A percentile compares a stretch with the other conserved stretches of the same genome.
These are phyloP conservation scores for Mariannaea sp. DNA, from an alignment of 2,329 filamentous ascomycete species.

Conservation along the genomic window DNA sequence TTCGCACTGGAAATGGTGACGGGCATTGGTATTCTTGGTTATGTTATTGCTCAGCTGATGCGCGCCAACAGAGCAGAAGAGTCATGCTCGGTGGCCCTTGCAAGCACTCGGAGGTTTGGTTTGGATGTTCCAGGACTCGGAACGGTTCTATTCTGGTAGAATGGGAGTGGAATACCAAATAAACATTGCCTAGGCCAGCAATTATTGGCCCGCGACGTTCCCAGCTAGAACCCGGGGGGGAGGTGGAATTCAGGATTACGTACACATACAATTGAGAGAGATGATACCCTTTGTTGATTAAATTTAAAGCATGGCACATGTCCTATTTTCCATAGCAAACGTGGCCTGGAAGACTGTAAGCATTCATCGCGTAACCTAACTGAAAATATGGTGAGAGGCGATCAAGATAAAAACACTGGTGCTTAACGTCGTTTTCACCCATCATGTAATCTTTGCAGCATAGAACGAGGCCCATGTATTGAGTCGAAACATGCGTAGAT, in stretches of 20 bases:
- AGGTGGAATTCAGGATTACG: neutral
- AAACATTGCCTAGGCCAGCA: neutral
- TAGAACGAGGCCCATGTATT: no score
- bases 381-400: no score
- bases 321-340: neutral
- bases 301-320: conserved; percentile 7
- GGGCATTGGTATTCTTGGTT: conserved; percentile 74
- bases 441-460: no score
- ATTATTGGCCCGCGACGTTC: no score
- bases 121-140: conserved; percentile 31
- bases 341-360: neutral
- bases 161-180: neutral
- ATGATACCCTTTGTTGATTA: conserved; percentile 34
- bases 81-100: conserved; percentile 24
- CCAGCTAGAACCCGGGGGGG: neutral
- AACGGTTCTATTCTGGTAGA: conserved; percentile 29
- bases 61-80: conserved; percentile 34
- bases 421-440: no score
- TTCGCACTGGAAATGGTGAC: conserved; percentile 75
- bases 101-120: conserved; percentile 22
- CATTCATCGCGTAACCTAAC: neutral
- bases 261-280: conserved; percentile 20
- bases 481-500: no score
- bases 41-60: conserved; percentile 67
- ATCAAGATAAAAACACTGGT: no score